Conservation (phyloP, 352 stramenopile species). For the Pythium guiyangense region DNA sequence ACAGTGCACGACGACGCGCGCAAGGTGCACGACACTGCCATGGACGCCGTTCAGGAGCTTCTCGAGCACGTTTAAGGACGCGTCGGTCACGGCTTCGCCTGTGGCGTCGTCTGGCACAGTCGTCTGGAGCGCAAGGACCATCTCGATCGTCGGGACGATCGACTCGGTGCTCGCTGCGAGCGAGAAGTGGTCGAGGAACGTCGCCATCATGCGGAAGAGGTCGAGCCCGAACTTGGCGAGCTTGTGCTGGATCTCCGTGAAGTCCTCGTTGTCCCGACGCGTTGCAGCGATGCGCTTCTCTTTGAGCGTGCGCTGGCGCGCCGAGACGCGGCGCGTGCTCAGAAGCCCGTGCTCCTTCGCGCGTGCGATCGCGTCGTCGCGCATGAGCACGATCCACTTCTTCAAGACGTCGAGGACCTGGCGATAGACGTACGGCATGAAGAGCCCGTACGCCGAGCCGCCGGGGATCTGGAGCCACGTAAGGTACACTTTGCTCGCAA, state of each 20-base stretch:
- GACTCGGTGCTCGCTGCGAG: slow-evolving; percentile 66
- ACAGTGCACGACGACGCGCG: slow-evolving; percentile 57
- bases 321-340: slow-evolving; percentile 3
- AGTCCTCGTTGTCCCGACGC: slow-evolving; percentile 18
- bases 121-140: slow-evolving; percentile 56
- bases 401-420: slow-evolving; percentile 77
- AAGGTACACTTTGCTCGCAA: slow-evolving; percentile 74
- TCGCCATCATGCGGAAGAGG: slow-evolving; percentile 51
- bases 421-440: slow-evolving; percentile 84
- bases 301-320: slow-evolving; percentile 9
- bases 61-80: slow-evolving; percentile 42
- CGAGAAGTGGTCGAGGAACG: slow-evolving; percentile 56
- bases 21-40: slow-evolving; percentile 48
- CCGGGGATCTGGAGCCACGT: slow-evolving; percentile 77
- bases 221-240: slow-evolving; percentile 49
- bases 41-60: slow-evolving; percentile 44
- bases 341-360: slow-evolving; percentile 1
- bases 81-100: slow-evolving; percentile 26
- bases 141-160: slow-evolving; percentile 71
- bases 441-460: slow-evolving; percentile 76
- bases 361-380: slow-evolving; percentile 6
- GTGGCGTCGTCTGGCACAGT: slow-evolving; percentile 31
- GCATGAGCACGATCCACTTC: slow-evolving; percentile 60
- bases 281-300: slow-evolving; percentile 13
- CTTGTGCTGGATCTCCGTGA: slow-evolving; percentile 22